Percentiles rank a stretch among this genome's conserved stretches.
Conservation (phyloP, 2,329 filamentous ascomycete genomes). For the Aspergillus sp. region DNA sequence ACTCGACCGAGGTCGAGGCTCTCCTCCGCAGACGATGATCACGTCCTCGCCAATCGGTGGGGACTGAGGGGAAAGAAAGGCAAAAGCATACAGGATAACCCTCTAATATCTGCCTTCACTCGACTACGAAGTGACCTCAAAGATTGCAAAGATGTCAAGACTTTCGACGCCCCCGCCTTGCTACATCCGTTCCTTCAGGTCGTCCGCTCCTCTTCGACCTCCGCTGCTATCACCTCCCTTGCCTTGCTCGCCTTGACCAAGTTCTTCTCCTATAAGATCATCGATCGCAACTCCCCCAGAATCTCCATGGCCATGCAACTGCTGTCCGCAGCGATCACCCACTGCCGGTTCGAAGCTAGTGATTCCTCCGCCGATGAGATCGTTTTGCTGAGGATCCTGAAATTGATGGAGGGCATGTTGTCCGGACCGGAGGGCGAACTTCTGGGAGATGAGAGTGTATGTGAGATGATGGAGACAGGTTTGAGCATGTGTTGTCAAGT, state of each 20-base stretch:
- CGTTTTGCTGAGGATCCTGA: conserved; percentile 88
- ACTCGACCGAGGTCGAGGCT: conserved; percentile 21
- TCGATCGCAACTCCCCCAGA: conserved; percentile 79
- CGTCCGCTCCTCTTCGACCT: conserved; percentile 92
- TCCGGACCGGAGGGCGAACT: conserved; percentile 89
- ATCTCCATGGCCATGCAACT: conserved; percentile 92
- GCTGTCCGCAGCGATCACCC: conserved; percentile 89
- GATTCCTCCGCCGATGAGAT: conserved; percentile 95
- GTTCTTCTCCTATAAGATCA: conserved; percentile 92
- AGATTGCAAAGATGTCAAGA: conserved; percentile 82
- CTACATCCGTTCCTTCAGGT: conserved; percentile 95
- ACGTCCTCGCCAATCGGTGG: conserved; percentile 76
- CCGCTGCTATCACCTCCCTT: conserved; percentile 92
- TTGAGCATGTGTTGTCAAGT: conserved; percentile 96
- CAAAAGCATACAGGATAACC: conserved; percentile 96
- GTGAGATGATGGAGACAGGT: conserved; percentile 99
- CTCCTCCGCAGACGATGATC: conserved; percentile 40
- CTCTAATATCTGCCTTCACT: conserved; percentile 91
- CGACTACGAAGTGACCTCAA: conserved; percentile 85
- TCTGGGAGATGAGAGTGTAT: conserved; percentile 96
- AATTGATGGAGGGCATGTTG: conserved; percentile 98
- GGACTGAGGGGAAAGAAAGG: conserved; percentile 91
- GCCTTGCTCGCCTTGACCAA: conserved; percentile 92
- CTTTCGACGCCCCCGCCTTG: conserved; percentile 84
- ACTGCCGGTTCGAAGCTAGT: conserved; percentile 95